phyloP scores from a whole-genome alignment of 106 monocot genomes.

The Acanthochlamys bracteata region DNA sequence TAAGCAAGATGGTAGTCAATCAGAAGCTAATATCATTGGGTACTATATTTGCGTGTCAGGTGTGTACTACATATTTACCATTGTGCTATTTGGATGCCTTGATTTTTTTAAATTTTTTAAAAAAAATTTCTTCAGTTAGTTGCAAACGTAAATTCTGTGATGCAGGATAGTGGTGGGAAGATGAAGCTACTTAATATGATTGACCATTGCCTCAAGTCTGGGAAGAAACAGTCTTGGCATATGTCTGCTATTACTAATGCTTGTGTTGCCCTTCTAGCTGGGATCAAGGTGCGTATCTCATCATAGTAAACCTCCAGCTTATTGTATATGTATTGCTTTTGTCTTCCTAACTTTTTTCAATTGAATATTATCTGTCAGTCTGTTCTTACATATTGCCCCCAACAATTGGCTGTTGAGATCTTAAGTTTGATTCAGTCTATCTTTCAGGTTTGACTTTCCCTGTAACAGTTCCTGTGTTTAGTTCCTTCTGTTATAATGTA shows the following conservation, averaged over 20 bases:
- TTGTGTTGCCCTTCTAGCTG: slow-evolving; percentile 75
- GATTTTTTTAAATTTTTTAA: slow-evolving; percentile 1
- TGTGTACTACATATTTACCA: slow-evolving; percentile 10
- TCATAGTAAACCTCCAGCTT: neutral
- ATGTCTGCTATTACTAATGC: slow-evolving; percentile 63
- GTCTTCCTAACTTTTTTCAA: neutral
- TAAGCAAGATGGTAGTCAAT: slow-evolving; percentile 79
- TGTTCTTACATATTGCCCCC: slow-evolving; percentile 38
- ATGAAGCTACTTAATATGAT: slow-evolving; percentile 57
- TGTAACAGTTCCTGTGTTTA: neutral
- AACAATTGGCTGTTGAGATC: slow-evolving; percentile 45
- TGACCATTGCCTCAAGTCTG: slow-evolving; percentile 61
- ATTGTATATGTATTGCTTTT: neutral
- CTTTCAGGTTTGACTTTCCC: slow-evolving; percentile 49
- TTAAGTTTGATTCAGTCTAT: slow-evolving; percentile 62
- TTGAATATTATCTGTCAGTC: slow-evolving; percentile 39
- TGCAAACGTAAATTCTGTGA: neutral
- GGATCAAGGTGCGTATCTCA: slow-evolving; percentile 55
- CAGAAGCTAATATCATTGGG: slow-evolving; percentile 89
- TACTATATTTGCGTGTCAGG: slow-evolving; percentile 76
- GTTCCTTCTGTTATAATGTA: slow-evolving; percentile 5
- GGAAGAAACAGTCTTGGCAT: slow-evolving; percentile 73
- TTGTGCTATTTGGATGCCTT: neutral
- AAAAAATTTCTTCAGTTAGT: too few relatives aligned
- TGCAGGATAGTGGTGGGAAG: slow-evolving; percentile 64